Percentiles rank a stretch among this genome's conserved stretches.
Conservation (phyloP, 2,329 filamentous ascomycete species). For the Claviceps africana region DNA sequence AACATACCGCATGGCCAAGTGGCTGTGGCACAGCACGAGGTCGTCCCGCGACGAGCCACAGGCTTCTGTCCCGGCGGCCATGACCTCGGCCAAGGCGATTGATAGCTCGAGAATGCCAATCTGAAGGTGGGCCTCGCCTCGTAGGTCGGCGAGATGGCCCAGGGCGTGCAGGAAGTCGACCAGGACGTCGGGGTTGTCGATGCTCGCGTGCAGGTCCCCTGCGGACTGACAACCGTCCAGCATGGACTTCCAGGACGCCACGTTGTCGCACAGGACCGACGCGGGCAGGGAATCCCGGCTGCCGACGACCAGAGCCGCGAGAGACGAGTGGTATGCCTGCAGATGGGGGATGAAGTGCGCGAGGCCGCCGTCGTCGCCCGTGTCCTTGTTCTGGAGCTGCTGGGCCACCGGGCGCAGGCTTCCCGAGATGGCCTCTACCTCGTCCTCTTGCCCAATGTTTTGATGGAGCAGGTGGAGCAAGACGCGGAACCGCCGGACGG, state of each 20-base stretch:
- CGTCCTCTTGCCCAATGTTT: constrained; percentile 30
- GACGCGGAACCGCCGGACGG: constrained; percentile 38
- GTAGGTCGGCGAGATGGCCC: constrained; percentile 36
- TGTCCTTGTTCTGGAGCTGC: constrained; percentile 20
- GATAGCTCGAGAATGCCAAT: constrained; percentile 33
- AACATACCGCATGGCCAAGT: constrained; percentile 38
- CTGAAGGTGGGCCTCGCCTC: constrained; percentile 33
- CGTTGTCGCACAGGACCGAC: constrained; percentile 20
- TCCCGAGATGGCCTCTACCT: constrained; percentile 23
- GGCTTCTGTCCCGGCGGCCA: constrained; percentile 9
- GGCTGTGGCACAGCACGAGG: constrained; percentile 31
- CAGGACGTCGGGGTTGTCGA: constrained; percentile 37
- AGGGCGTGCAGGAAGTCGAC: constrained; percentile 36
- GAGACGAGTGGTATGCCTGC: constrained; percentile 28
- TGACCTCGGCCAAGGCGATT: constrained; percentile 24
- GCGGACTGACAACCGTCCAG: constrained; percentile 24
- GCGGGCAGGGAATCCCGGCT: constrained; percentile 15
- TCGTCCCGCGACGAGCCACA: constrained; percentile 21
- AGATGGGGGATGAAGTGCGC: constrained; percentile 34
- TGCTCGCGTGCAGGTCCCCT: constrained; percentile 25
- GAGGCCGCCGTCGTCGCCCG: constrained; percentile 32
- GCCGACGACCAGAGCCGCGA: constrained; percentile 27
- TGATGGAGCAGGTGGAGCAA: constrained; percentile 34
- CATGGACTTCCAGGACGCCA: constrained; percentile 32
- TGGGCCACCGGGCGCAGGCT: constrained; percentile 26